Evolutionary conservation across 2,329 filamentous ascomycete species (phyloP).

Genomic region (Zarea fungicola): DNA sequence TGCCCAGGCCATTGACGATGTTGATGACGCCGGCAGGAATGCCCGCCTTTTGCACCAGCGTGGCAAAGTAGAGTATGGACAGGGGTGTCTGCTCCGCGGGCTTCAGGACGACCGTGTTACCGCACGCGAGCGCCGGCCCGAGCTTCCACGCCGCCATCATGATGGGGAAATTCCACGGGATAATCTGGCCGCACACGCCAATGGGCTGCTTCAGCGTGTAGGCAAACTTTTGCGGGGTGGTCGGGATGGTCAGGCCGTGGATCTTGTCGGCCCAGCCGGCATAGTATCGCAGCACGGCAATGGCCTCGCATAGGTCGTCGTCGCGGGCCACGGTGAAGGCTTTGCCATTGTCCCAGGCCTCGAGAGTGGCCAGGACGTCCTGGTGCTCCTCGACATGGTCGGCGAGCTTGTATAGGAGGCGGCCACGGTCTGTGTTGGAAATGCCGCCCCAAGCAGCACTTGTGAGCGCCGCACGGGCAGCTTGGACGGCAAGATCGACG

Average conservation of each 20-base stretch:
- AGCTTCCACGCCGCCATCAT: conserved; percentile 63
- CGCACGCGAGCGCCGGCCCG: conserved; percentile 54
- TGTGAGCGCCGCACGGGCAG: conserved; percentile 60
- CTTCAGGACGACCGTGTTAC: conserved; percentile 53
- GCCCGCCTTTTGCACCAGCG: conserved; percentile 23
- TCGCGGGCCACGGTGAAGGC: conserved; percentile 57
- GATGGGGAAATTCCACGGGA: conserved; percentile 16
- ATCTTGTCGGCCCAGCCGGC: conserved; percentile 71
- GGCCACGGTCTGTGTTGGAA: conserved; percentile 48
- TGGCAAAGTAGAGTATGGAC: conserved; percentile 52
- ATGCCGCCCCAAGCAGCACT: conserved; percentile 23
- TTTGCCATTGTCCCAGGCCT: conserved; percentile 78
- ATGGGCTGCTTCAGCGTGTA: conserved; percentile 68
- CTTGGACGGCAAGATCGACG: conserved; percentile 61
- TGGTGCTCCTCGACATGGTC: conserved; percentile 61
- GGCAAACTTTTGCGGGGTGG: conserved; percentile 60
- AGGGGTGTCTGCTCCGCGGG: conserved; percentile 55
- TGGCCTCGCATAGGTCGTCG: conserved; percentile 50
- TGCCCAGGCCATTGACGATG: conserved; percentile 61
- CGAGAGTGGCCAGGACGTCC: conserved; percentile 39
- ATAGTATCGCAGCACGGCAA: conserved; percentile 55
- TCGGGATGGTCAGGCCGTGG: conserved; percentile 65
- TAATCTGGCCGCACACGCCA: conserved; percentile 63
- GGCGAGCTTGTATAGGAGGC: conserved; percentile 62
- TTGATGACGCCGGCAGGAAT: conserved; percentile 56